Evolutionary conservation across 495 filamentous ascomycete genomes (phyloP).

Genomic region (Penicillium angulare): DNA sequence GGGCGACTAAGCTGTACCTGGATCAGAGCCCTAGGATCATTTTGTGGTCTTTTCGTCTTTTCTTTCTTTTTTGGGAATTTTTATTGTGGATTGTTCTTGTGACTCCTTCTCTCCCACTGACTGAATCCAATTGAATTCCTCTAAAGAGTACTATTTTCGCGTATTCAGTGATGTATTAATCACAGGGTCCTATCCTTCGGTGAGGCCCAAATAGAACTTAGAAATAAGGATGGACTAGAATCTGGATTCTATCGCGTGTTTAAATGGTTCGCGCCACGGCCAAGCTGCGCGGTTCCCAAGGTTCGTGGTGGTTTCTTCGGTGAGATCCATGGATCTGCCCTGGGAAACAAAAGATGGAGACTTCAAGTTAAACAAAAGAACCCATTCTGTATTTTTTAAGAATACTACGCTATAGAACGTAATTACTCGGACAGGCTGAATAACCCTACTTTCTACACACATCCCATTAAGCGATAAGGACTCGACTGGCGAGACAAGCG

Average conservation of each 20-base stretch:
- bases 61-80: no score
- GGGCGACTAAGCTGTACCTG: conserved; percentile 23
- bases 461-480: conserved; percentile 8
- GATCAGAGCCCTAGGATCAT: conserved; percentile 12
- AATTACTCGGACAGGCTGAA: no score
- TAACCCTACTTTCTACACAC: background rate
- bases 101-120: no score
- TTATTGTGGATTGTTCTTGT: no score
- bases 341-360: background rate
- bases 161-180: no score
- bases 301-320: conserved; percentile 1
- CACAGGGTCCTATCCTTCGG: no score
- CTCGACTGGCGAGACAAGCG: conserved; percentile 22
- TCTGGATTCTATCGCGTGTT: background rate
- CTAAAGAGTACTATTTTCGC: no score
- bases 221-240: background rate
- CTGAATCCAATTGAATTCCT: no score
- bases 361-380: conserved; percentile 5
- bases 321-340: conserved; percentile 5
- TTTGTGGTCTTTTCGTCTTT: no score
- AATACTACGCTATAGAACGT: no score
- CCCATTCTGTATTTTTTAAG: no score
- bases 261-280: conserved; percentile 15
- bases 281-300: conserved; percentile 5
- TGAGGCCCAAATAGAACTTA: background rate